A percentile compares a stretch with the other conserved stretches of the same genome.
phyloP scores from a whole-genome alignment of 371 early-diverging fungal genomes.

The Mucor velutinosus region DNA sequence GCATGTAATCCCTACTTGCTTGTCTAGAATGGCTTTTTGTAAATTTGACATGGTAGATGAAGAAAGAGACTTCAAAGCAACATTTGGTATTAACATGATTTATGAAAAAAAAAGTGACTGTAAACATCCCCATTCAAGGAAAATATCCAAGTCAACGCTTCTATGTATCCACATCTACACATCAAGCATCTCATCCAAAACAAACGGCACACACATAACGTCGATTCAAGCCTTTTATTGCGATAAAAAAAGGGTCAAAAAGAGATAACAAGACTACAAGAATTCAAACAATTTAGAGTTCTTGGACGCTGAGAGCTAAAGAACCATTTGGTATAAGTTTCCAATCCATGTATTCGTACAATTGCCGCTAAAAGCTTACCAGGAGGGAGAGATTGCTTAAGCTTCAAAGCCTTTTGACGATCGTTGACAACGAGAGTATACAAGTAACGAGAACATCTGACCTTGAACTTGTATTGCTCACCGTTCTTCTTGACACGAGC shows the following conservation, averaged over 20 bases:
- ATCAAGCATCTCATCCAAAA: background rate
- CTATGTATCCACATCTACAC: background rate
- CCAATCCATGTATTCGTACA: background rate
- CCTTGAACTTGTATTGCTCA: constrained; percentile 94
- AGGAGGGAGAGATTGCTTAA: constrained; percentile 86
- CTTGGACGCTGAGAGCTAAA: constrained; percentile 34
- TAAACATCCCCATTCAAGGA: background rate
- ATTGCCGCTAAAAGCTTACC: constrained; percentile 44
- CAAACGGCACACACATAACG: background rate
- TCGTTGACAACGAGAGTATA: constrained; percentile 93
- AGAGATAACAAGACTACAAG: background rate
- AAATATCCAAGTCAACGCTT: background rate
- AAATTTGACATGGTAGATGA: constrained; percentile 12
- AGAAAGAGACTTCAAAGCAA: background rate
- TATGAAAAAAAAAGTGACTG: constrained; percentile 16
- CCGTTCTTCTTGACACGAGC: constrained; percentile 95
- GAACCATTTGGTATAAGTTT: background rate
- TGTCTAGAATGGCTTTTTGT: constrained; percentile 6
- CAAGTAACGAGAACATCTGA: constrained; percentile 92
- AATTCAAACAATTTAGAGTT: constrained; percentile 24
- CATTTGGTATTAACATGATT: background rate
- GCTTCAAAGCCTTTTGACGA: constrained; percentile 92
- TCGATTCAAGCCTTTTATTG: constrained; percentile 1
- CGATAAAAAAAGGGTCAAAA: background rate
- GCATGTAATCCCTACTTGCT: constrained; percentile 7